phyloP scores from a whole-genome alignment of 1,284 basidiomycete genomes.

The Caloboletus firmus region DNA sequence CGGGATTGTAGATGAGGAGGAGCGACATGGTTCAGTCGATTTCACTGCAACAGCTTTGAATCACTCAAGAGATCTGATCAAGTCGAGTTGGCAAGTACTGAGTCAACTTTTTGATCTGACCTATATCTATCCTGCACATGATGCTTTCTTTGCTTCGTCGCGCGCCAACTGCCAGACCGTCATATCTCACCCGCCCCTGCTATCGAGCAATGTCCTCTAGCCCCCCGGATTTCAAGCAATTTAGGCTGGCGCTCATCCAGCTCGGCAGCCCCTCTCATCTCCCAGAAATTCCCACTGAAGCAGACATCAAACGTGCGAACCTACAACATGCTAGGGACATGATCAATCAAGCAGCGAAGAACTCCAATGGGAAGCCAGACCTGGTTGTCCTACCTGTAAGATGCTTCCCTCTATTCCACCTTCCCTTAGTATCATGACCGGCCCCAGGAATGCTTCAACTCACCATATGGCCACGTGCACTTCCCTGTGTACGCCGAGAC shows the following conservation, averaged over 20 bases:
- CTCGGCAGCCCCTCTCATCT: slow-evolving; percentile 68
- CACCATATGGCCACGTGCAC: slow-evolving; percentile 86
- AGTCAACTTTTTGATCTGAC: neutral
- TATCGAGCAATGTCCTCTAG: slow-evolving; percentile 30
- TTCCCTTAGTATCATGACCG: neutral
- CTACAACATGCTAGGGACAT: slow-evolving; percentile 78
- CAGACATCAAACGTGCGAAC: slow-evolving; percentile 62
- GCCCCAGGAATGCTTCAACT: slow-evolving; percentile 93
- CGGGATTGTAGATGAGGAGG: slow-evolving; percentile 54
- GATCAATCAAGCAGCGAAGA: slow-evolving; percentile 68
- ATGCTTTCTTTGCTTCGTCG: slow-evolving; percentile 21
- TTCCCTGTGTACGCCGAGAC: slow-evolving; percentile 86
- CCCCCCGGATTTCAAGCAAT: slow-evolving; percentile 58
- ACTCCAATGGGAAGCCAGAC: slow-evolving; percentile 57
- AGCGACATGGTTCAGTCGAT: slow-evolving; percentile 37
- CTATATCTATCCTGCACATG: slow-evolving; percentile 10
- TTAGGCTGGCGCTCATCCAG: slow-evolving; percentile 86
- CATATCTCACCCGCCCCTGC: neutral
- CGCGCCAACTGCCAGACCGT: slow-evolving; percentile 1
- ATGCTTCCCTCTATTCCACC: neutral
- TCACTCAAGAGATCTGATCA: too few relatives aligned
- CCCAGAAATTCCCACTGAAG: slow-evolving; percentile 18
- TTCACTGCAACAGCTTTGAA: neutral
- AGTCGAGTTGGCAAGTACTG: neutral
- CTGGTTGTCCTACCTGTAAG: slow-evolving; percentile 86